Percentiles rank a stretch among this genome's conserved stretches.
Evolutionary conservation across 1,284 basidiomycete genomes (phyloP).

Genomic region (Albatrellus sp.): DNA sequence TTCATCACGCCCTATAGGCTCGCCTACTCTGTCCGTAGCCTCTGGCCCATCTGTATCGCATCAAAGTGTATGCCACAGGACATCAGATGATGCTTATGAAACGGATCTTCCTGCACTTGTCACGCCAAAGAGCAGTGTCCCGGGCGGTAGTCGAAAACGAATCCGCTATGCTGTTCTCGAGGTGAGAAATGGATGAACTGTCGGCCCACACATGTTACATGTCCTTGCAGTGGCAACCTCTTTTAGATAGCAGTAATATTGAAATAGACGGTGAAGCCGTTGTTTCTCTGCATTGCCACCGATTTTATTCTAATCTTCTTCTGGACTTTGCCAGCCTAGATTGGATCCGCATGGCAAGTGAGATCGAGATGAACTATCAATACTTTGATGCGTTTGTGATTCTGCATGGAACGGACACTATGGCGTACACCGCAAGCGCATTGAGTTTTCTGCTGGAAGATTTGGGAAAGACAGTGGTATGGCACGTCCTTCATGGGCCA

Average conservation of each 20-base stretch:
- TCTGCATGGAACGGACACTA: slow-evolving; percentile 89
- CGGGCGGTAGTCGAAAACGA: slow-evolving; percentile 52
- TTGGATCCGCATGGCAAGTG: slow-evolving; percentile 81
- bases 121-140: slow-evolving; percentile 55
- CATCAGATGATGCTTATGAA: slow-evolving; percentile 53
- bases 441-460: slow-evolving; percentile 86
- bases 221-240: slow-evolving; percentile 58
- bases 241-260: slow-evolving; percentile 84
- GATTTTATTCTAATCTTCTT: neutral
- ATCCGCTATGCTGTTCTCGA: slow-evolving; percentile 75
- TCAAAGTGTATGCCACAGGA: slow-evolving; percentile 34
- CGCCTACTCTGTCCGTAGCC: slow-evolving; percentile 24
- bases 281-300: slow-evolving; percentile 11
- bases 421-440: slow-evolving; percentile 82
- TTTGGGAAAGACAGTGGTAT: slow-evolving; percentile 77
- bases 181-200: slow-evolving; percentile 27
- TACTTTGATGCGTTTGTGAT: slow-evolving; percentile 84
- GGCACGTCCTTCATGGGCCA: slow-evolving; percentile 5
- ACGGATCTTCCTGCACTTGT: slow-evolving; percentile 62
- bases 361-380: slow-evolving; percentile 82
- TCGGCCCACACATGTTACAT: slow-evolving; percentile 3
- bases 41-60: slow-evolving; percentile 13
- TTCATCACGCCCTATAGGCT: slow-evolving; percentile 60
- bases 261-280: slow-evolving; percentile 48
- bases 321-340: slow-evolving; percentile 39